Evolutionary conservation across 208 protist genomes (phyloP).

Genomic region (Novymonas esmeraldas): DNA sequence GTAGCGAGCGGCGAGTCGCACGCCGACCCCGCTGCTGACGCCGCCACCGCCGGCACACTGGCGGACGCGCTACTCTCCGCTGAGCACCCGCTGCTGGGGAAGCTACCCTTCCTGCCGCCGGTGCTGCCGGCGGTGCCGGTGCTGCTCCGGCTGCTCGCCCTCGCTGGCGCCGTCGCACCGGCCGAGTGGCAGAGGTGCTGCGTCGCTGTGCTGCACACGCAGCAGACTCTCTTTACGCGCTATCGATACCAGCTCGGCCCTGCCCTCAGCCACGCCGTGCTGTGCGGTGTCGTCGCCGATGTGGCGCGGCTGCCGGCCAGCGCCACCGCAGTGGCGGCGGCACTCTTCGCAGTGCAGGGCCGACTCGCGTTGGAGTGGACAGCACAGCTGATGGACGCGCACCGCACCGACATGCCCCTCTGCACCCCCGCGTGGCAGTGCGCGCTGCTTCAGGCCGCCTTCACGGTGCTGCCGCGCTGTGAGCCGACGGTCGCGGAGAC

Average conservation of each 20-base stretch:
- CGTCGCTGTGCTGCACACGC: slow-evolving; percentile 28
- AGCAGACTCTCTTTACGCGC: slow-evolving; percentile 31
- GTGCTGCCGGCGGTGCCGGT: slow-evolving; percentile 4
- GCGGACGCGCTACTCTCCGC: slow-evolving; percentile 17
- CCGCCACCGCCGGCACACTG: not conserved
- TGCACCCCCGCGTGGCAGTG: slow-evolving; percentile 30
- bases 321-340: slow-evolving; percentile 17
- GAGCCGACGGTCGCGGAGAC: slow-evolving; percentile 47
- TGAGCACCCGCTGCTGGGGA: slow-evolving; percentile 10
- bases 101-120: slow-evolving; percentile 22
- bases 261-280: slow-evolving; percentile 12
- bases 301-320: not conserved
- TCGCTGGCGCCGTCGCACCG: not conserved
- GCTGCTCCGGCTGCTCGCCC: slow-evolving; percentile 8
- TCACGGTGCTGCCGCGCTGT: slow-evolving; percentile 42
- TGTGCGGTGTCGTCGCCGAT: slow-evolving; percentile 15
- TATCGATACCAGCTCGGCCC: slow-evolving; percentile 23
- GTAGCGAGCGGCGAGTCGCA: not conserved
- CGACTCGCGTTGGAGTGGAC: slow-evolving; percentile 32
- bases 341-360: slow-evolving; percentile 28
- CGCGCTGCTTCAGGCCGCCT: slow-evolving; percentile 29
- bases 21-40: no score
- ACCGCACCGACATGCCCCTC: slow-evolving; percentile 30
- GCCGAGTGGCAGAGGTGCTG: not conserved
- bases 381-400: slow-evolving; percentile 27